A percentile compares a stretch with the other conserved stretches of the same genome.
Evolutionary conservation across 1,284 basidiomycete genomes (phyloP).

Genomic region (Phellinidium pouzarii): DNA sequence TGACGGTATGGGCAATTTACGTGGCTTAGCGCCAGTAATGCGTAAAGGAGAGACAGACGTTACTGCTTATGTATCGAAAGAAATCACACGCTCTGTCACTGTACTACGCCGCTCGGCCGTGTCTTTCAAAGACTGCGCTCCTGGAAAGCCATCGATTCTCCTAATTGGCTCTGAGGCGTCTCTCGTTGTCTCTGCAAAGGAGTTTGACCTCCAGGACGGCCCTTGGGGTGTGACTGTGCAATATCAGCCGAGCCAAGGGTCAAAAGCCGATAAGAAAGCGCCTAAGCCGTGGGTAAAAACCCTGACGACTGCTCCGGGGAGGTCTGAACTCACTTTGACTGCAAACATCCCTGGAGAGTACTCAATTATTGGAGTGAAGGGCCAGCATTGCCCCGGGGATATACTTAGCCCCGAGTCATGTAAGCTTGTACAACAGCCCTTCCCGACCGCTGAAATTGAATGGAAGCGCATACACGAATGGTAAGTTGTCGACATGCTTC

Average conservation of each 20-base stretch:
- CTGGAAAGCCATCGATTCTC: conserved; percentile 66
- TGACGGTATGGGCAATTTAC: conserved; percentile 67
- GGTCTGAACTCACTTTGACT: conserved; percentile 43
- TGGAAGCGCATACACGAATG: conserved; percentile 92
- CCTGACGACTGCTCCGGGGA: conserved; percentile 42
- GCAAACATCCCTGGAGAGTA: conserved; percentile 76
- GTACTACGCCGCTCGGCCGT: conserved; percentile 74
- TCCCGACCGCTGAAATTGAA: conserved; percentile 76
- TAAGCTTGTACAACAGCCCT: conserved; percentile 65
- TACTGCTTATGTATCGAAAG: conserved; percentile 20
- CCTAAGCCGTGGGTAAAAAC: conserved; percentile 57
- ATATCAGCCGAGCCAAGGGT: conserved; percentile 44
- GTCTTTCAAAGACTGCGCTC: conserved; percentile 70
- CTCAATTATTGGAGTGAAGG: conserved; percentile 64
- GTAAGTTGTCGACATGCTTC: conserved; percentile 36
- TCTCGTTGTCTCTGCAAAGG: conserved; percentile 44
- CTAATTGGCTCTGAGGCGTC: conserved; percentile 61
- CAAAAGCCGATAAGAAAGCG: conserved; percentile 32
- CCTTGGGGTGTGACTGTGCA: conserved; percentile 61
- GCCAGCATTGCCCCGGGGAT: conserved; percentile 74
- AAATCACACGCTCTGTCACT: conserved; percentile 55
- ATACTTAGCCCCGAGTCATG: conserved; percentile 78
- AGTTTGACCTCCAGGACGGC: conserved; percentile 51
- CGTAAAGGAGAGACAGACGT: conserved; percentile 23
- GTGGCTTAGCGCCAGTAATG: conserved; percentile 1